phyloP scores from a whole-genome alignment of 139 green algal species.

The Axilococcus clingmanii region DNA sequence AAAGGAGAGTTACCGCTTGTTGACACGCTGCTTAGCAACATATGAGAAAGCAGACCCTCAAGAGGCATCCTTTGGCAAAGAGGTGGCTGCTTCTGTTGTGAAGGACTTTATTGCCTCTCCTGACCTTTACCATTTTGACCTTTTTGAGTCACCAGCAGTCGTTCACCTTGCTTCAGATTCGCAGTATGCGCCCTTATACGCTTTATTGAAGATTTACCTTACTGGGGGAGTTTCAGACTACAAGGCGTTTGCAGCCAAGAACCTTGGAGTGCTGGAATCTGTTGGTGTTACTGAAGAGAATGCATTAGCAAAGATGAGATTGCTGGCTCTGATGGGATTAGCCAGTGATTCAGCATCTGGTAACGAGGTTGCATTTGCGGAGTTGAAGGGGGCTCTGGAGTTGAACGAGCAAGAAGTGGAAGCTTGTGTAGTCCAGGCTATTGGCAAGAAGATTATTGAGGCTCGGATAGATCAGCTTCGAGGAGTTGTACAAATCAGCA shows the following conservation, averaged over 20 bases:
- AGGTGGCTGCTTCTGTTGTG: slow-evolving; percentile 11
- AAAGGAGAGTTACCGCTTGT: slow-evolving; percentile 25
- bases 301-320: slow-evolving; percentile 21
- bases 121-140: slow-evolving; percentile 27
- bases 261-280: background rate
- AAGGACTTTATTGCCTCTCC: slow-evolving; percentile 18
- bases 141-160: slow-evolving; percentile 19
- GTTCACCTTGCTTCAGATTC: background rate
- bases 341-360: slow-evolving; percentile 5
- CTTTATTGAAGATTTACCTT: slow-evolving; percentile 21
- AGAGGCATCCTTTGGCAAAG: slow-evolving; percentile 3
- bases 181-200: slow-evolving; percentile 11
- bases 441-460: slow-evolving; percentile 37
- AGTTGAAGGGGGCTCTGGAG: slow-evolving; percentile 12
- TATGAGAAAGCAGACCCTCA: slow-evolving; percentile 17
- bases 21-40: slow-evolving; percentile 15
- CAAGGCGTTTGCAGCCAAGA: slow-evolving; percentile 8
- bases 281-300: slow-evolving; percentile 8
- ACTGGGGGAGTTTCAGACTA: slow-evolving; percentile 14
- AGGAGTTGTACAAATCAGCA: slow-evolving; percentile 17
- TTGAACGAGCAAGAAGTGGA: slow-evolving; percentile 30
- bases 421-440: slow-evolving; percentile 33
- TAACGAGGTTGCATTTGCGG: slow-evolving; percentile 20
- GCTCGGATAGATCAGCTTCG: slow-evolving; percentile 29
- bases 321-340: slow-evolving; percentile 27